Evolutionary conservation across 2,329 filamentous ascomycete genomes (phyloP).

Genomic region (Paraconiothyrium sp.): DNA sequence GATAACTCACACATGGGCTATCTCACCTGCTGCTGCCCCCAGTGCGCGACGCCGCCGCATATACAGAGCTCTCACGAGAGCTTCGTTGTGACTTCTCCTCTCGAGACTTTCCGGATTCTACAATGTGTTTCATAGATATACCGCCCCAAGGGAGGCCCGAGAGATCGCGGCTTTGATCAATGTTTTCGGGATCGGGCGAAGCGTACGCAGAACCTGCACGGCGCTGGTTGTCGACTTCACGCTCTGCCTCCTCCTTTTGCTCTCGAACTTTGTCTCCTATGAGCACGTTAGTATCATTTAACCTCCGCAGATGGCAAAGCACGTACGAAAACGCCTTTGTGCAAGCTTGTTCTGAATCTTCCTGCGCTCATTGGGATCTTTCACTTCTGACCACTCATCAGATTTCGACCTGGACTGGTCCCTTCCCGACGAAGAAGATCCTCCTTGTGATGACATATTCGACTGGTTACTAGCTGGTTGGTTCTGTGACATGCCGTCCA

Average conservation of each 20-base stretch:
- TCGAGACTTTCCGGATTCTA: slow-evolving; percentile 56
- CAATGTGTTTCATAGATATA: slow-evolving; percentile 66
- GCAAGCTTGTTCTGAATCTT: slow-evolving; percentile 81
- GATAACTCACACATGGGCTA: slow-evolving; percentile 37
- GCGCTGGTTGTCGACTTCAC: slow-evolving; percentile 70
- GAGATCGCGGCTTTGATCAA: slow-evolving; percentile 62
- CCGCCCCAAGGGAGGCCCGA: slow-evolving; percentile 79
- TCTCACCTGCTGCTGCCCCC: slow-evolving; percentile 54
- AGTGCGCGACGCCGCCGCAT: slow-evolving; percentile 47
- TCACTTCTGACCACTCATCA: slow-evolving; percentile 76
- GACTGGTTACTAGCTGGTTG: slow-evolving; percentile 30
- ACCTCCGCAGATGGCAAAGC: neutral
- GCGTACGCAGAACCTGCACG: slow-evolving; percentile 72
- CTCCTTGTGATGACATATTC: slow-evolving; percentile 25
- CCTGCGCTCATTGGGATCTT: slow-evolving; percentile 74
- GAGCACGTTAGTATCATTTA: slow-evolving; percentile 15
- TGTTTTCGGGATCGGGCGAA: slow-evolving; percentile 66
- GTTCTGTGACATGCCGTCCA: slow-evolving; percentile 33
- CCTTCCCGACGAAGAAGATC: slow-evolving; percentile 25
- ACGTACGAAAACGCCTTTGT: slow-evolving; percentile 78
- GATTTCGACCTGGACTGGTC: slow-evolving; percentile 31
- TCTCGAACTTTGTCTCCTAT: slow-evolving; percentile 75
- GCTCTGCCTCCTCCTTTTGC: slow-evolving; percentile 71
- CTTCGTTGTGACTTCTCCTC: slow-evolving; percentile 55
- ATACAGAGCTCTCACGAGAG: slow-evolving; percentile 51